Evolutionary conservation across 1,284 basidiomycete genomes (phyloP), one percentile per base, ranked within the genome.

Genomic region (Microbotryomycetes sp.): DNA sequence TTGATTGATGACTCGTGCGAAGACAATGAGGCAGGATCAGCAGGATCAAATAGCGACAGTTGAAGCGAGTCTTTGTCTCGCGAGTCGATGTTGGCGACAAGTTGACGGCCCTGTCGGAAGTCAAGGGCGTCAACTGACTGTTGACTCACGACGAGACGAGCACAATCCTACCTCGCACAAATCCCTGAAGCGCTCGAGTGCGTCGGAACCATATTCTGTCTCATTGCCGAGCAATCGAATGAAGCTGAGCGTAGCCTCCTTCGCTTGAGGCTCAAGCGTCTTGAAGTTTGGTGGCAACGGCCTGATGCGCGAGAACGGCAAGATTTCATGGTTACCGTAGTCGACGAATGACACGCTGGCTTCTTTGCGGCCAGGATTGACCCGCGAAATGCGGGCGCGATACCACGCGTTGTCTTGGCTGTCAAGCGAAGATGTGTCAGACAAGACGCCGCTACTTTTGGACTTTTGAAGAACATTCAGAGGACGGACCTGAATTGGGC

Each of bases 61-160:
- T 62, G 58, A 23, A 71, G 64, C 28, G 62, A 49, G 36, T 54
- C 54, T 29, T 64, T 28, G 73, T 94, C 92, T 71, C 81, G 84
- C 73, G 87, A 83, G 76, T 97, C 92, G 61, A 92, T 78, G 77
- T 92, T 94, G 42, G 91, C 92, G 49, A 96, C 80, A 31, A 97
- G 81, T 75, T 92, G 91, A 59, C 88, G 86, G 30, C 88, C 89
- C 77, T 74, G 58, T 12, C n/a, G n/a, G n/a, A n/a, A n/a, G n/a
- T n/a, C n/a, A n/a, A n/a, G n/a, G n/a, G n/a, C n/a, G n/a, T n/a
- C n/a, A n/a, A n/a, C n/a, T n/a, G n/a, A n/a, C n/a, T n/a, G n/a
- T n/a, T n/a, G n/a, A n/a, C n/a, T 59, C 28, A 54, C 36, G 46
- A 60, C 46, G 50, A 32, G 36, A 2, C 32, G 22, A n/a, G 51